Base-by-base conservation (phyloP, 164 flowering plant genomes). In the Macadamia tetraphylla region DNA sequence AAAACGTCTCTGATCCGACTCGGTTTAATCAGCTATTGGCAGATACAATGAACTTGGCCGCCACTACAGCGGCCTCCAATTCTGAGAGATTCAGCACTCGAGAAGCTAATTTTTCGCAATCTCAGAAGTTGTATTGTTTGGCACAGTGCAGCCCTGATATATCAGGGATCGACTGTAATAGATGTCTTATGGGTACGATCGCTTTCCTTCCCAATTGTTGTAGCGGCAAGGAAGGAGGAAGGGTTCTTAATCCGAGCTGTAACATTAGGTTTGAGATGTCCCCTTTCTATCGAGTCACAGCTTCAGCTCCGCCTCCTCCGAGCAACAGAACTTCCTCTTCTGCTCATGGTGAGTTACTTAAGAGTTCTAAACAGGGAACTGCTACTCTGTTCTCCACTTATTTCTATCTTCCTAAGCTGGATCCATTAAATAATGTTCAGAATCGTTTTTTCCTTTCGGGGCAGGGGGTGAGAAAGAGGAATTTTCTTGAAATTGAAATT, bases 61-160 rank as follows among this genome's bases (percentile, higher is more conserved):
- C 15, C 17, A 53, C 17, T 14, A 6, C 3, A 17, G 57, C 57
- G 0, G 18, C 17, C 57, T 53, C 57, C 57, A 2, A 14, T 53
- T 4, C 57, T 14, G 57, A 14, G n/a, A 53, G 6, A 17, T 53
- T 53, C 57, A n/a, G 18, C 17, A 53, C 57, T 17, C 17, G 6
- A 14, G 57, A 53, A 53, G 57, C 57, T 53, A 53, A 11, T 14
- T 14, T 53, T 53, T 1, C 57, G 57, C 57, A 5, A 53, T 44
- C 9, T 32, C 29, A 57, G 12, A 66, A 13, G 9, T 3, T 76
- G 64, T 69, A 59, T 1, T 51, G 70, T 9, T 5, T 35, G 40
- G 66, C 55, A 42, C 71, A 73, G 70, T 77, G 80, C 66, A 73
- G 63, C 0, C 65, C 61, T 10, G 77, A 73, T 67, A 18, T 77